phyloP scores from a whole-genome alignment of 2,329 filamentous ascomycete genomes.

The Chalaropsis thielavioides region DNA sequence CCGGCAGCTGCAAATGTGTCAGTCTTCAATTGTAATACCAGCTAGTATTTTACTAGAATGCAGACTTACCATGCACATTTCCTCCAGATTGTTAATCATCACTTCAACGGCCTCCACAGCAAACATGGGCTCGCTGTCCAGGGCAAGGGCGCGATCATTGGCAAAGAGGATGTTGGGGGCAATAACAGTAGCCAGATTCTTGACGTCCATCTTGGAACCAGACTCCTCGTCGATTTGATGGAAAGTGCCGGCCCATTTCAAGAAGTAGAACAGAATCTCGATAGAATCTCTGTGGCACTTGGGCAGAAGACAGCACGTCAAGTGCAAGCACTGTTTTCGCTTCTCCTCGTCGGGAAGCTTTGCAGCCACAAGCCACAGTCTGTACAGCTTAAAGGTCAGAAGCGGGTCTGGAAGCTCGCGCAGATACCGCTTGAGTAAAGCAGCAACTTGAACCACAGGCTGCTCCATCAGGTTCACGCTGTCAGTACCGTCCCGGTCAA shows the following conservation, averaged over 20 bases:
- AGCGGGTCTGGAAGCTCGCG: constrained; percentile 88
- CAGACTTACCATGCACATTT: constrained; percentile 80
- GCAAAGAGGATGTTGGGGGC: constrained; percentile 86
- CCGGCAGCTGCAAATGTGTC: constrained; percentile 55
- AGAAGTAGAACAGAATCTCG: constrained; percentile 87
- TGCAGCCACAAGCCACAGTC: constrained; percentile 76
- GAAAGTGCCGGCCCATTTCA: constrained; percentile 96
- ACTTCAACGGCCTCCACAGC: constrained; percentile 87
- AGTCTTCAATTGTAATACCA: constrained; percentile 14
- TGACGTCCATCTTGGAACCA: constrained; percentile 97
- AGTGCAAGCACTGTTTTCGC: constrained; percentile 70
- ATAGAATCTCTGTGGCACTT: constrained; percentile 87
- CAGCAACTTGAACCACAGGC: constrained; percentile 84
- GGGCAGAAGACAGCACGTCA: constrained; percentile 82
- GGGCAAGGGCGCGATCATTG: constrained; percentile 45
- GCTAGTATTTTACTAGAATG: background rate
- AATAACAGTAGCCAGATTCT: constrained; percentile 94
- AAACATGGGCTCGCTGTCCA: constrained; percentile 79
- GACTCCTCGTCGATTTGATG: constrained; percentile 94
- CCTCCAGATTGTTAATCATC: constrained; percentile 83
- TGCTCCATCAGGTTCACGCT: constrained; percentile 75
- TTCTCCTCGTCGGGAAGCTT: constrained; percentile 73
- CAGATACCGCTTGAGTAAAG: constrained; percentile 86
- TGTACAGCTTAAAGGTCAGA: constrained; percentile 87
- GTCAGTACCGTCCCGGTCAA: constrained; percentile 75